Percentiles rank a stretch among this genome's conserved stretches.
Conservation (phyloP, 441 rosid genomes). For the Bocquillonia castaneifolia region DNA sequence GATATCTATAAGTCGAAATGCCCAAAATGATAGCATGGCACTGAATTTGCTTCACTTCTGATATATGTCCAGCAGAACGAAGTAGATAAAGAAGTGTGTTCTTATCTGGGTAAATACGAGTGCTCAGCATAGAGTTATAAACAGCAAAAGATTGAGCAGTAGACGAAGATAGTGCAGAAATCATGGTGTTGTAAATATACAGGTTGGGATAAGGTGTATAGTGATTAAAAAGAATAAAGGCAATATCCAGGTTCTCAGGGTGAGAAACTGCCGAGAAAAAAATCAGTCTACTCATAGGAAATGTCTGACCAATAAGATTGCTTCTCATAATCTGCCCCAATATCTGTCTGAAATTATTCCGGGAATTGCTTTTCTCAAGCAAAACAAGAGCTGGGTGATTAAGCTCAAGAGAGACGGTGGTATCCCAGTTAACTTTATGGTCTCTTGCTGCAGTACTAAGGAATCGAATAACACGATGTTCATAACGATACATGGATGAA, state of each 20-base stretch:
- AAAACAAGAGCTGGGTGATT: slow-evolving; percentile 43
- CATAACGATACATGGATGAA: slow-evolving; percentile 20
- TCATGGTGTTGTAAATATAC: slow-evolving; percentile 46
- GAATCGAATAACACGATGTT: slow-evolving; percentile 33
- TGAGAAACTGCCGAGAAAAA: slow-evolving; percentile 42
- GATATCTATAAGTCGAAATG: slow-evolving; percentile 30
- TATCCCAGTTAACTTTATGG: slow-evolving; percentile 36
- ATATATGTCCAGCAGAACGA: slow-evolving; percentile 24
- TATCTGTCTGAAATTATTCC: slow-evolving; percentile 44
- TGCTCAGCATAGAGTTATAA: slow-evolving; percentile 40
- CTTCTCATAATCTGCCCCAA: slow-evolving; percentile 45
- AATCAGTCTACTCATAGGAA: slow-evolving; percentile 61
- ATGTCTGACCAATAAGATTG: slow-evolving; percentile 43
- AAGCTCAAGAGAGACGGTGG: slow-evolving; percentile 37
- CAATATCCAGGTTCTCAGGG: slow-evolving; percentile 45
- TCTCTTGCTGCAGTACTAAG: slow-evolving; percentile 22
- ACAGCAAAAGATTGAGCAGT: slow-evolving; percentile 25
- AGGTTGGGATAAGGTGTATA: slow-evolving; percentile 46
- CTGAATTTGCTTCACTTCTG: slow-evolving; percentile 47
- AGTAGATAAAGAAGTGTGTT: slow-evolving; percentile 41
- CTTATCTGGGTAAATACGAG: slow-evolving; percentile 38
- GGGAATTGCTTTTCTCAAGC: slow-evolving; percentile 42
- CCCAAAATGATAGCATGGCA: slow-evolving; percentile 43
- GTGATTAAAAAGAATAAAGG: slow-evolving; percentile 35
- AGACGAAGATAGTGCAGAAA: slow-evolving; percentile 33